Conservation (phyloP, 139 green algal species). For the Microglena sp. region DNA sequence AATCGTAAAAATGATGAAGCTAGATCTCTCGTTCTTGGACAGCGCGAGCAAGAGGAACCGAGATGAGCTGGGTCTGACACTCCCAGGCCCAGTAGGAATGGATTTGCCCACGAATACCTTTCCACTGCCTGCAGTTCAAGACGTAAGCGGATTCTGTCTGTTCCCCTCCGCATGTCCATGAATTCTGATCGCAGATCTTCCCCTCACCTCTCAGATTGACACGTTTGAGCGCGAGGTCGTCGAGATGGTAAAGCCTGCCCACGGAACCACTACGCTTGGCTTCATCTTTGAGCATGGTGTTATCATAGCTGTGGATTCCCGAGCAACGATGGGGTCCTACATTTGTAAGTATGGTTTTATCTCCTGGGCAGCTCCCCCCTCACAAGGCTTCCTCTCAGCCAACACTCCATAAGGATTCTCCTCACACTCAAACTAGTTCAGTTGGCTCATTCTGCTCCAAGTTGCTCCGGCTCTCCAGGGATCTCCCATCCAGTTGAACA, state of each 20-base stretch:
- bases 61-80: not conserved
- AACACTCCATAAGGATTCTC: no score
- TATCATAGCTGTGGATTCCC: conserved; percentile 96
- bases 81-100: not conserved
- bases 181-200: not conserved
- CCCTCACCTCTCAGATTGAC: conserved; percentile 67
- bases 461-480: not conserved
- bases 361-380: not conserved
- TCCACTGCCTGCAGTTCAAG: conserved; percentile 27
- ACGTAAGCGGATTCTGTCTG: conserved; percentile 12
- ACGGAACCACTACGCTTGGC: conserved; percentile 96
- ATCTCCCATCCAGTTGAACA: not conserved
- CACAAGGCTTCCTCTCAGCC: no score
- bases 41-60: not conserved
- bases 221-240: conserved; percentile 87
- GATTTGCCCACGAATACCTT: conserved; percentile 16
- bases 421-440: no score
- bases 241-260: conserved; percentile 90
- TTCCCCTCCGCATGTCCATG: not conserved
- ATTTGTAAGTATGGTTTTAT: conserved; percentile 74
- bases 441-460: no score
- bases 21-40: conserved; percentile 24
- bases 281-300: conserved; percentile 96
- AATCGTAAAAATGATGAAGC: no score
- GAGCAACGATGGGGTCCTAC: conserved; percentile 93